A percentile compares a stretch with the other conserved stretches of the same genome.
Conservation (phyloP, 306 rosid species). For the Fagus crenata region DNA sequence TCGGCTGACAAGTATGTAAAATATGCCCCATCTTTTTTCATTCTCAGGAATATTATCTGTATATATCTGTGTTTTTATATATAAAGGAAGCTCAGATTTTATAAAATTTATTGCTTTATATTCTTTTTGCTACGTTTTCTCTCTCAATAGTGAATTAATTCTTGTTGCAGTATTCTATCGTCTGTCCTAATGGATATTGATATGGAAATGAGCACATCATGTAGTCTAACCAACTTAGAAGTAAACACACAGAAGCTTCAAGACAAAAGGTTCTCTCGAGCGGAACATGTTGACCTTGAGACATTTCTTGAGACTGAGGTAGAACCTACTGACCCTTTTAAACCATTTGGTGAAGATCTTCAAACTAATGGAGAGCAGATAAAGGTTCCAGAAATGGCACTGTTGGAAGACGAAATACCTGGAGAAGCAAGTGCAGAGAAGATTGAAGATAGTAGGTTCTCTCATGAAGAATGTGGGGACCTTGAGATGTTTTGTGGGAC, state of each 20-base stretch:
- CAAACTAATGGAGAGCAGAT: conserved; percentile 35
- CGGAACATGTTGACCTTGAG: conserved; percentile 32
- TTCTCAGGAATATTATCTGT: background rate
- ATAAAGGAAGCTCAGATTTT: conserved; percentile 17
- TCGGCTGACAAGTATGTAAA: conserved; percentile 53
- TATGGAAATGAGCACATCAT: conserved; percentile 36
- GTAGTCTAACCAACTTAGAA: conserved; percentile 25
- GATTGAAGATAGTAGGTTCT: conserved; percentile 25
- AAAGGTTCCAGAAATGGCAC: conserved; percentile 19
- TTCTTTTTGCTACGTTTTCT: conserved; percentile 16
- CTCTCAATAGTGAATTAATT: conserved; percentile 13
- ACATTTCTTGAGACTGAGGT: conserved; percentile 20
- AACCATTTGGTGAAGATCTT: conserved; percentile 33
- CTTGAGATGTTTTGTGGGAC: conserved; percentile 25
- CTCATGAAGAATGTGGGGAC: conserved; percentile 37
- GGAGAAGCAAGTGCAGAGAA: conserved; percentile 32
- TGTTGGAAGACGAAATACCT: conserved; percentile 20
- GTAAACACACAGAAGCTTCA: conserved; percentile 29
- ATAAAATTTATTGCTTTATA: conserved; percentile 6
- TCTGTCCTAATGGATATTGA: conserved; percentile 42
- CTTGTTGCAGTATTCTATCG: conserved; percentile 45
- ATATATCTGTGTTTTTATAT: background rate
- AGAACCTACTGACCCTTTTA: conserved; percentile 29
- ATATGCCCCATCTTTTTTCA: conserved; percentile 2
- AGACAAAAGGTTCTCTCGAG: conserved; percentile 34